Evolutionary conservation across 306 rosid genomes (phyloP).

Genomic region (Trifolium dubium): DNA sequence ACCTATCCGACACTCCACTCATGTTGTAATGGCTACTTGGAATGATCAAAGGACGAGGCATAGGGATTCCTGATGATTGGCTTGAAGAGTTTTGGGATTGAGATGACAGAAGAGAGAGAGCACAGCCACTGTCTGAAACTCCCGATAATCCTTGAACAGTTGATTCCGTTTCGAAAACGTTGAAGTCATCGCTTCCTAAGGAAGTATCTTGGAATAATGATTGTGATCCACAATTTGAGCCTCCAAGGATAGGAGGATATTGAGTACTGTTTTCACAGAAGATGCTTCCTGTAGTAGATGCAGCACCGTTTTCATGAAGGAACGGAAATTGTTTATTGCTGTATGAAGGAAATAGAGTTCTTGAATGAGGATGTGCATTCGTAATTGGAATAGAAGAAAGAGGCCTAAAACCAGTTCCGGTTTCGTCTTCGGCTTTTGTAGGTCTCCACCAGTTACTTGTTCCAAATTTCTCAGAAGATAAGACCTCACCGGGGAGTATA

Average conservation of each 20-base stretch:
- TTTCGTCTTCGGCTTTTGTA: slow-evolving; percentile 57
- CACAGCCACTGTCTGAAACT: slow-evolving; percentile 69
- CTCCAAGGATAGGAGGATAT: slow-evolving; percentile 45
- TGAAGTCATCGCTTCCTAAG: slow-evolving; percentile 65
- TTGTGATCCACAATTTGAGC: slow-evolving; percentile 45
- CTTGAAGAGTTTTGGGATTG: slow-evolving; percentile 69
- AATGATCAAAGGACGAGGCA: slow-evolving; percentile 49
- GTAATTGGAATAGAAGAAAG: slow-evolving; percentile 52
- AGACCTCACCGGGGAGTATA: slow-evolving; percentile 55
- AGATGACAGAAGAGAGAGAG: slow-evolving; percentile 99
- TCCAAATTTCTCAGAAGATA: slow-evolving; percentile 57
- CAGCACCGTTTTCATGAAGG: slow-evolving; percentile 52
- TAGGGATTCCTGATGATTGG: slow-evolving; percentile 62
- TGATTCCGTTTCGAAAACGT: slow-evolving; percentile 56
- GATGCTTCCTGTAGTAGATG: slow-evolving; percentile 50
- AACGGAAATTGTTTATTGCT: slow-evolving; percentile 52
- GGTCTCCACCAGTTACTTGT: slow-evolving; percentile 53
- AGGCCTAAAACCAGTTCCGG: slow-evolving; percentile 46
- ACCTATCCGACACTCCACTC: slow-evolving; percentile 55
- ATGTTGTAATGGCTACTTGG: slow-evolving; percentile 54
- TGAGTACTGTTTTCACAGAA: slow-evolving; percentile 49
- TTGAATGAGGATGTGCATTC: slow-evolving; percentile 52
- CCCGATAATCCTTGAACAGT: slow-evolving; percentile 60
- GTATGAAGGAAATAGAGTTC: slow-evolving; percentile 51
- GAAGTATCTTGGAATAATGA: slow-evolving; percentile 51